phyloP scores from a whole-genome alignment of 148 eudicot genomes.

The Rhododendron kiyosumense region DNA sequence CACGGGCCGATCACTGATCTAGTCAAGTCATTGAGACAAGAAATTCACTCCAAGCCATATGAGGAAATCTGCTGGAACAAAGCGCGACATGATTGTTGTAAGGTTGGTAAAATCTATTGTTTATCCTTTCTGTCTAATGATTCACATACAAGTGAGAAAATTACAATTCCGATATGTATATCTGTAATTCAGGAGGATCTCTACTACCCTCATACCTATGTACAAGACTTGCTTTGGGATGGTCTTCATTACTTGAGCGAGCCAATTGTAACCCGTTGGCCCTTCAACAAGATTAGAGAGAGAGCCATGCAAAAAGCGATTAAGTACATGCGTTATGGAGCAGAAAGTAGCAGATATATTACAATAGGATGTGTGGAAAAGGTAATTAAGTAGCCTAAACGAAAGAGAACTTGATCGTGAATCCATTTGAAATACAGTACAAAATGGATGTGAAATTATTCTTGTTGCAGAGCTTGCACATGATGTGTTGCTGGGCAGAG shows the following conservation, averaged over 20 bases:
- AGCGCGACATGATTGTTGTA: conserved; percentile 32
- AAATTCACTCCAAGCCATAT: conserved; percentile 28
- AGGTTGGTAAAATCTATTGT: conserved; percentile 10
- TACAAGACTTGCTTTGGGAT: conserved; percentile 39
- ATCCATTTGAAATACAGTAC: neutral
- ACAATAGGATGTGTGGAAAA: conserved; percentile 36
- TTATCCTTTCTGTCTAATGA: neutral
- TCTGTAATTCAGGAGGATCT: conserved; percentile 27
- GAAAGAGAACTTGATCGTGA: neutral
- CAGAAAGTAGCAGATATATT: conserved; percentile 29
- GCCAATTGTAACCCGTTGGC: conserved; percentile 28
- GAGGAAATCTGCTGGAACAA: conserved; percentile 30
- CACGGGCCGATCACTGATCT: conserved; percentile 34
- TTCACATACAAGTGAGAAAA: neutral
- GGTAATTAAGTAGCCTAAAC: conserved; percentile 1
- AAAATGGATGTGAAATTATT: neutral
- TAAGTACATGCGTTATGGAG: conserved; percentile 31
- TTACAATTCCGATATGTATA: neutral
- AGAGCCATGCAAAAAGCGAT: conserved; percentile 23
- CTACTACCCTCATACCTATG: conserved; percentile 26
- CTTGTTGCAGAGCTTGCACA: conserved; percentile 35
- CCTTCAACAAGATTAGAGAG: conserved; percentile 30
- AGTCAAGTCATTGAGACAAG: conserved; percentile 25
- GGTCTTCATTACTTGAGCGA: conserved; percentile 27
- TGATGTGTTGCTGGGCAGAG: conserved; percentile 57